phyloP scores from a whole-genome alignment of 2,329 filamentous ascomycete genomes.

The Fusarium sp. region DNA sequence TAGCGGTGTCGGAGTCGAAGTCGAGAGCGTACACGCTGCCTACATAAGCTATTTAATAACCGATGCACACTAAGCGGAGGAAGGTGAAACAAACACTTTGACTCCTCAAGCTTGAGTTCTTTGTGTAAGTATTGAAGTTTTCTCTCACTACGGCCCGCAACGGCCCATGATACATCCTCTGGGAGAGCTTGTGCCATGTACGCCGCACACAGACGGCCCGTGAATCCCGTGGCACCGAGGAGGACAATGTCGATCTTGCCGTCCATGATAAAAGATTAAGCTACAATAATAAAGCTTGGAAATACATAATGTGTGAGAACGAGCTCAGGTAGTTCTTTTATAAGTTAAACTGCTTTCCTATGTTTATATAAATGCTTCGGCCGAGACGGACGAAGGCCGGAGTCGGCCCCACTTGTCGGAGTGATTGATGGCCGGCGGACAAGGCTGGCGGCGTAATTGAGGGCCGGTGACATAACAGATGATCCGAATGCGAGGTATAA shows the following conservation, averaged over 20 bases:
- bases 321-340: not conserved
- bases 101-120: slow-evolving; percentile 4
- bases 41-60: not conserved
- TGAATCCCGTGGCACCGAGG: slow-evolving; percentile 80
- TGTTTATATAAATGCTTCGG: not conserved
- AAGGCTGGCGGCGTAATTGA: slow-evolving; percentile 3
- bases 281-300: not conserved
- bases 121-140: slow-evolving; percentile 79
- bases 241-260: slow-evolving; percentile 58
- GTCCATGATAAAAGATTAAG: slow-evolving; percentile 8
- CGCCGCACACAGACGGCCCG: slow-evolving; percentile 80
- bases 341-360: not conserved
- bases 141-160: slow-evolving; percentile 81
- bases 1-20: slow-evolving; percentile 10
- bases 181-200: slow-evolving; percentile 79
- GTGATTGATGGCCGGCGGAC: slow-evolving; percentile 23
- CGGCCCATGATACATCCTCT: slow-evolving; percentile 83
- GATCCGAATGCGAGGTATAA: not conserved
- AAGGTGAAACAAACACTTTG: slow-evolving; percentile 14
- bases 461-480: not conserved
- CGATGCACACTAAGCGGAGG: not conserved
- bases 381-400: slow-evolving; percentile 21
- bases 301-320: rapidly evolving
- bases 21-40: slow-evolving; percentile 18
- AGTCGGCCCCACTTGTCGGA: slow-evolving; percentile 29